A percentile compares a stretch with the other conserved stretches of the same genome.
phyloP scores from a whole-genome alignment of 2,329 filamentous ascomycete genomes.

The Biscogniauxia mediterranea region DNA sequence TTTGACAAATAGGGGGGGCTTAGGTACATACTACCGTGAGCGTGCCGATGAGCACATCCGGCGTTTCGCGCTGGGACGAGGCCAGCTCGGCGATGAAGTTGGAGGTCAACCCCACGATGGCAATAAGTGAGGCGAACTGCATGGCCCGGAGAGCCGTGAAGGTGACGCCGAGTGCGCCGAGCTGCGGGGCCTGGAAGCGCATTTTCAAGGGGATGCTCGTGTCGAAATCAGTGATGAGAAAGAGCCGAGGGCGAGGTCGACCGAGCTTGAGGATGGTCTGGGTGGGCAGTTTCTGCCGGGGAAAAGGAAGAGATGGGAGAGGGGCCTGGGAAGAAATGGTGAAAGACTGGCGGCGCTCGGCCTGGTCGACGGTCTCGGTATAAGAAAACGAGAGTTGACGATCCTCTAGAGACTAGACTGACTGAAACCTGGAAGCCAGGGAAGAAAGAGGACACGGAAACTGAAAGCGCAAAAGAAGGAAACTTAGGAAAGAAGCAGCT shows the following conservation, averaged over 20 bases:
- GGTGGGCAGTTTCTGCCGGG: constrained; percentile 40
- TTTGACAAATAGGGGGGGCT: neutral
- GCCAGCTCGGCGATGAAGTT: constrained; percentile 82
- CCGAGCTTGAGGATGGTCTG: constrained; percentile 37
- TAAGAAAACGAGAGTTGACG: neutral
- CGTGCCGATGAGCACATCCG: constrained; percentile 73
- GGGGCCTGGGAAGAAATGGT: constrained; percentile 33
- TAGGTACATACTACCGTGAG: constrained; percentile 68
- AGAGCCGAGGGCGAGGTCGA: constrained; percentile 39
- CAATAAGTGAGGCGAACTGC: constrained; percentile 69
- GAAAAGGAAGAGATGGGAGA: constrained; percentile 39
- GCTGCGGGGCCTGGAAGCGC: constrained; percentile 46
- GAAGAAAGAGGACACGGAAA: too few species aligned
- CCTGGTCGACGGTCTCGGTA: neutral
- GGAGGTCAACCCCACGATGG: constrained; percentile 75
- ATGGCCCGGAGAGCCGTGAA: constrained; percentile 73
- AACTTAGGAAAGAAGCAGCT: constrained; percentile 14
- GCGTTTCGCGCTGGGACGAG: constrained; percentile 60
- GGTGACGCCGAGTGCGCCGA: constrained; percentile 73
- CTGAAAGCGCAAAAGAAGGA: constrained; percentile 2
- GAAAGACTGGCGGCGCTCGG: constrained; percentile 26
- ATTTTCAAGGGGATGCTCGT: constrained; percentile 38
- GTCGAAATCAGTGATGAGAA: constrained; percentile 39
- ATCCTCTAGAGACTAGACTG: neutral
- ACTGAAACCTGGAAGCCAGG: neutral